Base-by-base conservation (phyloP, 352 stramenopile genomes). In the Phytophthora meadii region DNA sequence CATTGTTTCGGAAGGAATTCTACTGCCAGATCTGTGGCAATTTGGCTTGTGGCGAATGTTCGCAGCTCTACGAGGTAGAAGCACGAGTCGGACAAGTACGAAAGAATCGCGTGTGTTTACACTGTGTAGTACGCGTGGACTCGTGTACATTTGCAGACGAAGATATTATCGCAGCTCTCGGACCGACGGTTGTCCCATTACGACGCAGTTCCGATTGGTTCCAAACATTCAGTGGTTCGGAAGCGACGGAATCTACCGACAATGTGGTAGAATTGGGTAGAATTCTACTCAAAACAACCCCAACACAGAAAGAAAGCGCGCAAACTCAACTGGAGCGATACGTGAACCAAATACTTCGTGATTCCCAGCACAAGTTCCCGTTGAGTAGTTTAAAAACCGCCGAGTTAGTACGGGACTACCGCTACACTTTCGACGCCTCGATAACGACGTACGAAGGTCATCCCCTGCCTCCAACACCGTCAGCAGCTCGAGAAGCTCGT, bases 1-100 rank as follows among this genome's bases (percentile, higher is more conserved):
- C 76, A 8, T 64, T 87, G 8, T 75, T 79, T 11, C 73, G 76
- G 42, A 58, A 59, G 12, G 73, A 84, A 32, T 71, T 74, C 27
- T 85, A 79, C 60, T 87, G 79, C 61, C 70, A 87, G 44, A 57
- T 87, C 12, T 87, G 79, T 46, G 79, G 79, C 5, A 64, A 84
- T 52, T 44, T 68, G 5, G 74, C 72, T 5, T 84, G 79, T 60
- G 27, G 48, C 1, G 79, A 82, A 22, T 88, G 79, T 59, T 84
- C 76, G 14, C 50, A 68, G 19, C 32, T 77, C 15, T 84, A 79
- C 48, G 74, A 85, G n/a, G 74, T 85, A 6, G 76, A 88, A 49
- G 54, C 71, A 25, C 64, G 58, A 11, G 62, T 83, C 17, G 72
- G 76, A 12, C 58, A 79, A 30, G 52, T 85, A 5, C 71, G 71